Percentiles rank a stretch among this genome's conserved stretches.
Conservation (phyloP, 2,329 filamentous ascomycete species). For the Trichophyton schoenleinii region DNA sequence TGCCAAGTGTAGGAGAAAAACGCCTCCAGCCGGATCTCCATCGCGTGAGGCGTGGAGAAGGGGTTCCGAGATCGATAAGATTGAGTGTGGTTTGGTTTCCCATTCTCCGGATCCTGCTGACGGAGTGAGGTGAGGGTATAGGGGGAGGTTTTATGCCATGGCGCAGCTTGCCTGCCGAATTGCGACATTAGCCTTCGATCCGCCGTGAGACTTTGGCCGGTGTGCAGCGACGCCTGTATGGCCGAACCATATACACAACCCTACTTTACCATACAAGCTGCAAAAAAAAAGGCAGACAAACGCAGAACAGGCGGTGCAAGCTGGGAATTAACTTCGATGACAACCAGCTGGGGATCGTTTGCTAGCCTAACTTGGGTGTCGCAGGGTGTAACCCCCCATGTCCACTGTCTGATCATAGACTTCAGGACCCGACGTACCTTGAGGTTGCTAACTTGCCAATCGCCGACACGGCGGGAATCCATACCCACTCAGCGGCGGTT, state of each 20-base stretch:
- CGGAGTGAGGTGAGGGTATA: not conserved
- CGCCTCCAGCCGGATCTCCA: not conserved
- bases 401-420: constrained; percentile 3
- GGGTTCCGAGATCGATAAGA: not conserved
- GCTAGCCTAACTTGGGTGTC: not conserved
- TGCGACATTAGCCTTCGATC: constrained; percentile 1
- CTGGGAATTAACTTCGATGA: not conserved
- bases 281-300: not conserved
- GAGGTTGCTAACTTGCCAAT: not conserved
- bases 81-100: not conserved
- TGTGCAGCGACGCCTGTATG: not conserved
- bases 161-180: not conserved
- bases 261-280: not conserved
- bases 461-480: constrained; percentile 1
- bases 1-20: not conserved
- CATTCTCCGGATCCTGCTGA: not conserved
- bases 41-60: not conserved
- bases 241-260: not conserved
- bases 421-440: not conserved
- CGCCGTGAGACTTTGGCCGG: not conserved
- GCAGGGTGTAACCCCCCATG: not conserved
- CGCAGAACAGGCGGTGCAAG: not conserved
- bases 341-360: not conserved
- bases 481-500: constrained; percentile 4
- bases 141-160: not conserved